Conservation (phyloP, 352 stramenopile genomes). For the Plasmopara muralis region DNA sequence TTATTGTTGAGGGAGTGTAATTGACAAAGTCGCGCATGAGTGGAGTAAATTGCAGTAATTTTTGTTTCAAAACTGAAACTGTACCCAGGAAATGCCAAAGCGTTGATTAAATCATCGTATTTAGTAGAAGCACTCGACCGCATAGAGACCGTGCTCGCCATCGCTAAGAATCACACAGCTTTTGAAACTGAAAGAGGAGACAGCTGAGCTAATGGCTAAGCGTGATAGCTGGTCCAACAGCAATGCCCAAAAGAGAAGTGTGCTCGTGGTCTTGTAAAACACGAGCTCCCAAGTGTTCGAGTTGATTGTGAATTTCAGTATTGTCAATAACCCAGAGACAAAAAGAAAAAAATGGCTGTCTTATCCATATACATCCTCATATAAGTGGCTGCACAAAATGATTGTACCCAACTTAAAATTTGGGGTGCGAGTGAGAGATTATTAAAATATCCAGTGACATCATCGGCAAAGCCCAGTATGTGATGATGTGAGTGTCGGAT, state of each 20-base stretch:
- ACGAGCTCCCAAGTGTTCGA: not conserved
- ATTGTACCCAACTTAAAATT: not conserved
- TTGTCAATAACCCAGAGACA: not conserved
- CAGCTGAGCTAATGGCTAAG: not conserved
- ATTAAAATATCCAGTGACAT: not conserved
- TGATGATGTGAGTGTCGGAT: not conserved
- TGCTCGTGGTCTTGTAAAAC: not conserved
- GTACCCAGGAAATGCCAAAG: not conserved
- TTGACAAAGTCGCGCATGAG: not conserved
- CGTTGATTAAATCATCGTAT: not conserved
- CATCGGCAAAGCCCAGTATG: not conserved
- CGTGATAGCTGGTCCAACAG: not conserved
- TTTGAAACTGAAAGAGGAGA: not conserved
- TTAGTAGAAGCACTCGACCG: not conserved
- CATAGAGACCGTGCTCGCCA: not conserved
- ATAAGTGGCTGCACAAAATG: not conserved
- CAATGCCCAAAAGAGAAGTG: not conserved
- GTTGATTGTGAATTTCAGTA: too few species aligned
- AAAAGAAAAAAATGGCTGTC: slow-evolving; percentile 1
- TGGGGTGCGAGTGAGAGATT: not conserved
- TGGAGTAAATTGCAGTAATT: not conserved
- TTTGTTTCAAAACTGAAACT: not conserved
- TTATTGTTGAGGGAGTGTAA: not conserved
- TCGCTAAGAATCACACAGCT: not conserved
- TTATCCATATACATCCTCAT: not conserved